These are phyloP conservation scores for Orychophragmus violaceus DNA, from an alignment of 345 rosid species.

Conservation along the genomic window DNA sequence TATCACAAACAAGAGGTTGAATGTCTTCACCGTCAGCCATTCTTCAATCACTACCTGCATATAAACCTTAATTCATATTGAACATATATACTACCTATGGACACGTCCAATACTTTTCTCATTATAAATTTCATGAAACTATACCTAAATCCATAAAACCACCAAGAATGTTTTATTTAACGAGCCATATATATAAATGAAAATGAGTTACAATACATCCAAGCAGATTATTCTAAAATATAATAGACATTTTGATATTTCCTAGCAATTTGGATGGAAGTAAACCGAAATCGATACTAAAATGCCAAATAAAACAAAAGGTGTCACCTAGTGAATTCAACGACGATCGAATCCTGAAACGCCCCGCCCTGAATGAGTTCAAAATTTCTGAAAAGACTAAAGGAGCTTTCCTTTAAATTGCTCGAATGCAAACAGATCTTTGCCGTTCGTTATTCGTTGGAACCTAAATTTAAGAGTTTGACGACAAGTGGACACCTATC, in stretches of 20 bases:
- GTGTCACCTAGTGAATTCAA: constrained; percentile 11
- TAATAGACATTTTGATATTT: not conserved
- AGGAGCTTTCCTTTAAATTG: constrained; percentile 12
- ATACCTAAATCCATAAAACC: not conserved
- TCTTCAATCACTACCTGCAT: not conserved
- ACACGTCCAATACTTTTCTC: not conserved
- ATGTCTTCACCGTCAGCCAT: constrained; percentile 26
- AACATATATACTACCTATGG: not conserved
- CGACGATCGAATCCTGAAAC: not conserved
- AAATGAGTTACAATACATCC: too few species aligned
- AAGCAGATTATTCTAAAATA: too few species aligned
- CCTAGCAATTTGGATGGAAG: not conserved
- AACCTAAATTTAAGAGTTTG: constrained; percentile 12
- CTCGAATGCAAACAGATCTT: constrained; percentile 2
- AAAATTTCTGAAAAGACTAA: constrained; percentile 1
- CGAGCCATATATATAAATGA: not conserved
- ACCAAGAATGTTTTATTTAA: not conserved
- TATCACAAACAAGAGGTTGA: constrained; percentile 28
- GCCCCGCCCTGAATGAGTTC: constrained; percentile 2
- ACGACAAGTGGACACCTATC: constrained; percentile 15
- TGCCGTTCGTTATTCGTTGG: constrained; percentile 7
- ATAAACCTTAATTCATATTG: not conserved
- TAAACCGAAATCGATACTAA: not conserved
- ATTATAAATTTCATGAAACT: not conserved
- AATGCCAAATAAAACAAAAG: not conserved